Evolutionary conservation across 2,329 filamentous ascomycete genomes (phyloP), one percentile per base, ranked within the genome.

Genomic region (Xenoacremonium recifei): DNA sequence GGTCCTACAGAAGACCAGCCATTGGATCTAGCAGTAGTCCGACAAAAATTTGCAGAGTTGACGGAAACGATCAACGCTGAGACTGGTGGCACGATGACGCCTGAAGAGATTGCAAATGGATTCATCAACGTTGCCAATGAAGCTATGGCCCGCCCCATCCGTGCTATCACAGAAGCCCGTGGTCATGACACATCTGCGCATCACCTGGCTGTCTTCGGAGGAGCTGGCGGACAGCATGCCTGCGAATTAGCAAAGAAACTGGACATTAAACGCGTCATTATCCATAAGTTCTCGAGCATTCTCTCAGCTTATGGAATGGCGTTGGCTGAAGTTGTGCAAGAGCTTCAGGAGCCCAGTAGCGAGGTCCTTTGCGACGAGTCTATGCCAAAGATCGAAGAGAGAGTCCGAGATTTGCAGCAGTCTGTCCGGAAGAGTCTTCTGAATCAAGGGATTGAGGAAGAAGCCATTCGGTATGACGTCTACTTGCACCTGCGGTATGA

Each of bases 51-150:
- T 16, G 15, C 15, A 10, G 29, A 32, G 6, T 16, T 32, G 9
- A 16, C 29, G 6, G 9, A 32, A 6, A 6, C 10, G 29, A 32
- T 32, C 16, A 10, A 16, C 9, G 6, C 9, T 10, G 29, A 32
- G 9, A 32, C 15, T 11, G 29, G 29, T 6, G 6, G 29, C 10
- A 6, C 9, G 9, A 58, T 55, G 0, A 44, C 49, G 1, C 21
- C 44, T 3, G 37, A 50, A 23, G 44, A 49, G 5, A 37, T 53
- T 4, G 84, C 85, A 0, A 80, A 84, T 49, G 86, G 86, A 1
- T 88, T 88, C 54, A 77, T 88, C 58, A 79, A 84, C 47, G 82
- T 88, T 35, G 84, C 85, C 3, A 88, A 89, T 50, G 84, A 87
- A 63, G 80, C 83, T 1, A 89, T 89, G 85, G 82, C 80, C 3